These are phyloP conservation scores for Bruguiera gymnorhiza DNA, from an alignment of 345 rosid species.

Conservation along the genomic window DNA sequence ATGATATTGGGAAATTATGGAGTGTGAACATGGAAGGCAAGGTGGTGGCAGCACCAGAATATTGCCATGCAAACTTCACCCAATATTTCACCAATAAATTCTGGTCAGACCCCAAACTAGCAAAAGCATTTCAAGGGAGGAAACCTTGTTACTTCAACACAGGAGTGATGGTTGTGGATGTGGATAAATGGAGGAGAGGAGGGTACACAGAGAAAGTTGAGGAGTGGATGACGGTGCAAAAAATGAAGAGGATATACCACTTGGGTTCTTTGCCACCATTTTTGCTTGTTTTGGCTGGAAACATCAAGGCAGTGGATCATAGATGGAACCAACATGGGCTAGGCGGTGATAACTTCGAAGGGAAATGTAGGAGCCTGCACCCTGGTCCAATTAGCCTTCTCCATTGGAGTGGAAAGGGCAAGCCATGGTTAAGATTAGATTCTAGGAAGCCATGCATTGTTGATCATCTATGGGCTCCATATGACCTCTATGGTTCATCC, in stretches of 20 bases:
- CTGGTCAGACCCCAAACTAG: constrained; percentile 46
- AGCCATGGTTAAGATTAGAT: constrained; percentile 64
- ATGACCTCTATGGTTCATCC: constrained; percentile 59
- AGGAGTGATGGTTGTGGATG: constrained; percentile 67
- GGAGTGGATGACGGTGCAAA: constrained; percentile 59
- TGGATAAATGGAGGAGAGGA: constrained; percentile 56
- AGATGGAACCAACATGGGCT: constrained; percentile 75
- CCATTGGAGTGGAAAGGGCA: constrained; percentile 74
- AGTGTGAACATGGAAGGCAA: constrained; percentile 45
- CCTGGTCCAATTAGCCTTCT: constrained; percentile 70
- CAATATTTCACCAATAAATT: constrained; percentile 47
- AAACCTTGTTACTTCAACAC: constrained; percentile 65
- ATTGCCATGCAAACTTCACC: constrained; percentile 60
- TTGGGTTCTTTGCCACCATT: constrained; percentile 69
- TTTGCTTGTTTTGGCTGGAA: constrained; percentile 56
- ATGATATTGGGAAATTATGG: constrained; percentile 56
- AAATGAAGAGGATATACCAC: constrained; percentile 54
- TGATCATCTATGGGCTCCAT: constrained; percentile 72
- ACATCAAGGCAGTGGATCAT: constrained; percentile 56
- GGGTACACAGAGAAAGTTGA: constrained; percentile 43
- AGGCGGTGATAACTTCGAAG: constrained; percentile 64
- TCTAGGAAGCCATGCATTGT: constrained; percentile 55
- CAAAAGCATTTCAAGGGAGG: constrained; percentile 45
- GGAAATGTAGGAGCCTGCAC: constrained; percentile 55
- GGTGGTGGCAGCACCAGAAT: constrained; percentile 63